phyloP scores from a whole-genome alignment of 805 yeast genomes.

The Yarrowia sp. region DNA sequence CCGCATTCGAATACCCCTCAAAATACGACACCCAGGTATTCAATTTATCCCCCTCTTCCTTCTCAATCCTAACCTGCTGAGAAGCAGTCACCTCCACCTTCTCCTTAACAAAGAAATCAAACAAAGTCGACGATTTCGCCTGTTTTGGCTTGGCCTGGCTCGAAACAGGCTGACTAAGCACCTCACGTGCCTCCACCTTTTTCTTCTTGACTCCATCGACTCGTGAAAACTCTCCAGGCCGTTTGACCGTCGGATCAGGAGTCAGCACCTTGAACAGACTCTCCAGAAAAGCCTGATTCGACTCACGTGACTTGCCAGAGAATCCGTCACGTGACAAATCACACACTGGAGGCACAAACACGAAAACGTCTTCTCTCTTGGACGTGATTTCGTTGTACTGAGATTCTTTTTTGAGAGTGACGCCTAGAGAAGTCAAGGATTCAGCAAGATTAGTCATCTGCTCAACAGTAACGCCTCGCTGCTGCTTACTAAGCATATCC shows the following conservation, averaged over 20 bases:
- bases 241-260: neutral
- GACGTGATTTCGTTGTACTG: neutral
- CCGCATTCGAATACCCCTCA: constrained; percentile 92
- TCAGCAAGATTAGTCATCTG: neutral
- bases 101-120: constrained; percentile 6
- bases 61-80: neutral
- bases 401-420: neutral
- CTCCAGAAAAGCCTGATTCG: neutral
- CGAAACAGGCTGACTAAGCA: neutral
- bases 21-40: constrained; percentile 81
- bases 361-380: neutral
- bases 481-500: neutral
- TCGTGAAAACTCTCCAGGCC: constrained; percentile 10
- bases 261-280: neutral
- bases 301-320: neutral
- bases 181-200: neutral
- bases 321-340: neutral
- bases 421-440: neutral
- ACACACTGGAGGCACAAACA: neutral
- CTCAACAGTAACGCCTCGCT: neutral
- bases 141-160: neutral
- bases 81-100: neutral
- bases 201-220: neutral
- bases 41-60: neutral
- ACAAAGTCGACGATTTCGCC: neutral